phyloP scores from a whole-genome alignment of 75 land plant species.

The Pinus tabuliformis region DNA sequence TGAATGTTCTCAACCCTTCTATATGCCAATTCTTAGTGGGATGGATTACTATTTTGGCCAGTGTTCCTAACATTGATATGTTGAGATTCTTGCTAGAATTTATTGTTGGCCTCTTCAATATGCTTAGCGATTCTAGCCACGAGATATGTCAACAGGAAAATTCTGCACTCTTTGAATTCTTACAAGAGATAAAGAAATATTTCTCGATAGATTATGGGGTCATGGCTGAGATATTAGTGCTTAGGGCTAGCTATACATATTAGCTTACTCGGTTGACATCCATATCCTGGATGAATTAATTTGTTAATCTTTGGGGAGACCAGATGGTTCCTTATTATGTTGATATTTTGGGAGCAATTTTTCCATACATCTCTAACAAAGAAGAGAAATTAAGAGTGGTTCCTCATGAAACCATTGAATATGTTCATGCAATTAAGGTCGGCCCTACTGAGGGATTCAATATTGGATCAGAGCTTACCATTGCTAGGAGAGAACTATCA shows the following conservation, averaged over 20 bases:
- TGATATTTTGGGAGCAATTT: conserved; percentile 88
- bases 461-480: conserved; percentile 74
- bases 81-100: conserved; percentile 99
- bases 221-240: conserved; percentile 97
- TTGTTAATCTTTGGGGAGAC: conserved; percentile 94
- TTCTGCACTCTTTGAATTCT: conserved; percentile 96
- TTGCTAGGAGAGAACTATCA: conserved; percentile 57
- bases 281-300: conserved; percentile 97
- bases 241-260: conserved; percentile 83
- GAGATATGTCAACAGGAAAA: conserved; percentile 99
- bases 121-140: conserved; percentile 97
- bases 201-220: conserved; percentile 97
- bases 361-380: conserved; percentile 95
- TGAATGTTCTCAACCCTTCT: conserved; percentile 96
- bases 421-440: conserved; percentile 68
- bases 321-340: conserved; percentile 96
- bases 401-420: conserved; percentile 97
- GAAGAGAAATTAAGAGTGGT: conserved; percentile 98
- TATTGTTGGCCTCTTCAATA: conserved; percentile 97
- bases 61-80: conserved; percentile 99
- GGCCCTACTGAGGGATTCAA: conserved; percentile 83
- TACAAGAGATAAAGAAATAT: conserved; percentile 74
- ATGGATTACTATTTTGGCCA: conserved; percentile 98
- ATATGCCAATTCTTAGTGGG: conserved; percentile 99
- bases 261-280: conserved; percentile 93